Evolutionary conservation across 306 rosid species (phyloP).

Genomic region (Coriaria nepalensis): DNA sequence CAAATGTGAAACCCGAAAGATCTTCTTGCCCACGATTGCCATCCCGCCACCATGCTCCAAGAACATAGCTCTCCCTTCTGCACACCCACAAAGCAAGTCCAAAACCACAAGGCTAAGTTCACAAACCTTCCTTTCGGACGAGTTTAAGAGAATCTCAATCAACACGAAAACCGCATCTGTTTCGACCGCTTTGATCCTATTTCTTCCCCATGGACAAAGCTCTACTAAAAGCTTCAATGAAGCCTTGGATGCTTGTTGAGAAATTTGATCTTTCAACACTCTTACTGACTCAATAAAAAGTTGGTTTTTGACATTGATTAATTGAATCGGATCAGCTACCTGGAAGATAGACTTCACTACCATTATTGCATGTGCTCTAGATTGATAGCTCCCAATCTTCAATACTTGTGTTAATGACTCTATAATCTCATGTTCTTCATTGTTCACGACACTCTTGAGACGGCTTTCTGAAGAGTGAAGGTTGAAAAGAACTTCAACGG

Average conservation of each 20-base stretch:
- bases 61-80: conserved; percentile 67
- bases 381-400: conserved; percentile 31
- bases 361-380: conserved; percentile 41
- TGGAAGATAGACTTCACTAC: conserved; percentile 37
- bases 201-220: conserved; percentile 66
- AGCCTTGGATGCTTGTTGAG: conserved; percentile 48
- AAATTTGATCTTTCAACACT: conserved; percentile 32
- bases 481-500: conserved; percentile 42
- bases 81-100: conserved; percentile 64
- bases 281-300: conserved; percentile 25
- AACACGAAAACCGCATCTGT: conserved; percentile 28
- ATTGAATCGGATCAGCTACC: conserved; percentile 34
- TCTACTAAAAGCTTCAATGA: conserved; percentile 47
- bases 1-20: conserved; percentile 46
- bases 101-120: conserved; percentile 39
- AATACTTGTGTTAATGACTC: conserved; percentile 32
- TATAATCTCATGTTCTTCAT: conserved; percentile 16
- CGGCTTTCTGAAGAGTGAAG: conserved; percentile 21
- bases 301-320: conserved; percentile 19
- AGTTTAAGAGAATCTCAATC: conserved; percentile 36
- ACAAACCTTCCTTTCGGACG: conserved; percentile 21
- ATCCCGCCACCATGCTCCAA: conserved; percentile 50
- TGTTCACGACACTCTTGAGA: conserved; percentile 21
- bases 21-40: conserved; percentile 55
- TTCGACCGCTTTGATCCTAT: conserved; percentile 56